Percentiles rank a stretch among this genome's conserved stretches.
Conservation (phyloP, 2,329 filamentous ascomycete species). For the Arachnomyces sp. region DNA sequence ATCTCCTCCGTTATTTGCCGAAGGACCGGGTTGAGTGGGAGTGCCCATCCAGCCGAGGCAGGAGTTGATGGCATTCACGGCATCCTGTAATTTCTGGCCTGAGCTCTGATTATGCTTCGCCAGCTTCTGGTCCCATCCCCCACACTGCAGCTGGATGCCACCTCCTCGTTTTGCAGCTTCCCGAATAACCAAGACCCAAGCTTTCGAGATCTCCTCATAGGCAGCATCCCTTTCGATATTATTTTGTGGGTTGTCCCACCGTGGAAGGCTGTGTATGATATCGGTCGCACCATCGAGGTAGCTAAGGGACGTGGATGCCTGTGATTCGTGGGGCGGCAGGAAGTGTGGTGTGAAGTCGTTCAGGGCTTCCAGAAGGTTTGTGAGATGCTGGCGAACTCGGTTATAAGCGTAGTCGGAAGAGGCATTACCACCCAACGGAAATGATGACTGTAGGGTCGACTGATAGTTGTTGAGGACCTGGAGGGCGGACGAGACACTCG, state of each 20-base stretch:
- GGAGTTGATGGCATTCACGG: constrained; percentile 66
- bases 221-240: constrained; percentile 90
- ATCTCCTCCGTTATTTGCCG: constrained; percentile 30
- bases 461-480: constrained; percentile 78
- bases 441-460: constrained; percentile 64
- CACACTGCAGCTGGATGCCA: constrained; percentile 80
- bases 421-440: constrained; percentile 76
- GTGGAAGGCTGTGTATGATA: constrained; percentile 78
- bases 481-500: constrained; percentile 71
- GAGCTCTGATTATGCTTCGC: constrained; percentile 82
- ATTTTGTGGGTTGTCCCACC: constrained; percentile 84
- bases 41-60: constrained; percentile 69
- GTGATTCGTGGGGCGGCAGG: constrained; percentile 80
- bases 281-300: constrained; percentile 88
- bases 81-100: constrained; percentile 70
- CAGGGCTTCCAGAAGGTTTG: constrained; percentile 77
- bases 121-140: constrained; percentile 85
- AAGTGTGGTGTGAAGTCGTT: constrained; percentile 95
- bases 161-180: constrained; percentile 87
- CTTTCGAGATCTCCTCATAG: constrained; percentile 90
- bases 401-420: constrained; percentile 94
- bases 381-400: constrained; percentile 72
- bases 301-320: constrained; percentile 72
- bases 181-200: constrained; percentile 84
- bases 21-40: constrained; percentile 20